Percentiles rank a stretch among this genome's conserved stretches.
Conservation (phyloP, 2,329 filamentous ascomycete species). For the Cladosporium sp. region DNA sequence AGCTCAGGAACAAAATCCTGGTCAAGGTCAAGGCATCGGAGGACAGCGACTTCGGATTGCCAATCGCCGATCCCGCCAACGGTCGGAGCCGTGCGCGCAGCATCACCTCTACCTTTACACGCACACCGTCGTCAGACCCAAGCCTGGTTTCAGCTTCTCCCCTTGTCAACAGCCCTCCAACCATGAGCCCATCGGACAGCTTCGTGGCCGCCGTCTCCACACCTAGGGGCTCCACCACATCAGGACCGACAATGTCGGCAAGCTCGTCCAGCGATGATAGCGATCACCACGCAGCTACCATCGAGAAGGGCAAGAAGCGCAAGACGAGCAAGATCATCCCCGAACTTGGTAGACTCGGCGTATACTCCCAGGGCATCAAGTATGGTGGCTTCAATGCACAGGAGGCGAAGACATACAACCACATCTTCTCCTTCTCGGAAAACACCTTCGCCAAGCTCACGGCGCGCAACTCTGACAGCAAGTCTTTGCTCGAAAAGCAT, state of each 20-base stretch:
- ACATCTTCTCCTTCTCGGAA: slow-evolving; percentile 94
- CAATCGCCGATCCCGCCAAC: slow-evolving; percentile 32
- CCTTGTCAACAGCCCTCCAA: slow-evolving; percentile 49
- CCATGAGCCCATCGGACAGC: slow-evolving; percentile 47
- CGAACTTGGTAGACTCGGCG: slow-evolving; percentile 77
- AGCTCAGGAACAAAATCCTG: slow-evolving; percentile 77
- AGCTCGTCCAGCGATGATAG: slow-evolving; percentile 72
- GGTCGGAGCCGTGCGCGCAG: slow-evolving; percentile 54
- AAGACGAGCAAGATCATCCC: slow-evolving; percentile 80
- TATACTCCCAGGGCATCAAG: slow-evolving; percentile 74
- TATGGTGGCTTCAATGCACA: slow-evolving; percentile 73
- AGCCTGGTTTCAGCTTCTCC: slow-evolving; percentile 46
- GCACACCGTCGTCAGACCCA: slow-evolving; percentile 59
- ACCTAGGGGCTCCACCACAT: slow-evolving; percentile 52
- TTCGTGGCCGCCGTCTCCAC: slow-evolving; percentile 44
- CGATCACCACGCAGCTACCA: slow-evolving; percentile 57
- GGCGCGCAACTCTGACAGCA: slow-evolving; percentile 68
- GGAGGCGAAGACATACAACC: slow-evolving; percentile 83
- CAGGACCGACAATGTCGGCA: slow-evolving; percentile 52
- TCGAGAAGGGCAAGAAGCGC: slow-evolving; percentile 56
- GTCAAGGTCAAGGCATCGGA: slow-evolving; percentile 91
- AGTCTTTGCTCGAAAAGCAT: slow-evolving; percentile 77
- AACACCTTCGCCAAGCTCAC: slow-evolving; percentile 79
- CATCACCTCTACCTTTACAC: slow-evolving; percentile 71
- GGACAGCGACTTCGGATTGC: slow-evolving; percentile 38